phyloP scores from a whole-genome alignment of 805 yeast species.

The Ogataea zsoltii region DNA sequence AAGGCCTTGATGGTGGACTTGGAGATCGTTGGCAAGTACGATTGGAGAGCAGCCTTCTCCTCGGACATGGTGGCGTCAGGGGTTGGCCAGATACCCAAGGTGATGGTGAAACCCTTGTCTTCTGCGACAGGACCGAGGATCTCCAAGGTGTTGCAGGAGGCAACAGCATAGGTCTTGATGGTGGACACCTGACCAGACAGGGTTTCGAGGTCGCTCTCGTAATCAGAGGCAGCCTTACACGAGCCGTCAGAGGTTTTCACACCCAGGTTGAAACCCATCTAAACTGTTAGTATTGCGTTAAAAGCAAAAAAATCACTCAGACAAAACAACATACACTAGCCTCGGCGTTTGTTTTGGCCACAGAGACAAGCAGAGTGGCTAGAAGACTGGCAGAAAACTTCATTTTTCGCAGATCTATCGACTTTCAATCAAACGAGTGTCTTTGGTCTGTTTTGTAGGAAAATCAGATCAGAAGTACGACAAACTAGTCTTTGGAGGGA shows the following conservation, averaged over 20 bases:
- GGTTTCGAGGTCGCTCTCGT: conserved; percentile 61
- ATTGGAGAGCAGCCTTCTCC: conserved; percentile 70
- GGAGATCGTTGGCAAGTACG: conserved; percentile 72
- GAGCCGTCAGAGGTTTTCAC: conserved; percentile 71
- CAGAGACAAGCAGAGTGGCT: conserved; percentile 23
- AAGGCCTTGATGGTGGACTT: conserved; percentile 69
- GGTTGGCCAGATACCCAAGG: conserved; percentile 93
- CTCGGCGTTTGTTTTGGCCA: conserved; percentile 26
- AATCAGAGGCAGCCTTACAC: conserved; percentile 76
- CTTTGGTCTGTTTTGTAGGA: background rate
- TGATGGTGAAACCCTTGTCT: conserved; percentile 68
- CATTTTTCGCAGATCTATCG: conserved; percentile 22
- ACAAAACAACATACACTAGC: conserved; percentile 17
- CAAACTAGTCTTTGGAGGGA: background rate
- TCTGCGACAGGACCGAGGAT: conserved; percentile 86
- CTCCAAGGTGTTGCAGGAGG: conserved; percentile 91
- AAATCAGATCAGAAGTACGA: too few species aligned
- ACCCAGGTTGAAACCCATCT: conserved; percentile 81
- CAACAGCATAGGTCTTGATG: conserved; percentile 85
- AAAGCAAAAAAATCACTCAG: background rate
- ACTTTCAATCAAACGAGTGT: conserved; percentile 5
- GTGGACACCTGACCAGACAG: conserved; percentile 60
- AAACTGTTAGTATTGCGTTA: conserved; percentile 7
- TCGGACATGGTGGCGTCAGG: conserved; percentile 74
- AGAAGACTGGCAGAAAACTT: conserved; percentile 27